A percentile compares a stretch with the other conserved stretches of the same genome.
phyloP scores from a whole-genome alignment of 2,329 filamentous ascomycete species.

The Pseudogymnoascus sp. region DNA sequence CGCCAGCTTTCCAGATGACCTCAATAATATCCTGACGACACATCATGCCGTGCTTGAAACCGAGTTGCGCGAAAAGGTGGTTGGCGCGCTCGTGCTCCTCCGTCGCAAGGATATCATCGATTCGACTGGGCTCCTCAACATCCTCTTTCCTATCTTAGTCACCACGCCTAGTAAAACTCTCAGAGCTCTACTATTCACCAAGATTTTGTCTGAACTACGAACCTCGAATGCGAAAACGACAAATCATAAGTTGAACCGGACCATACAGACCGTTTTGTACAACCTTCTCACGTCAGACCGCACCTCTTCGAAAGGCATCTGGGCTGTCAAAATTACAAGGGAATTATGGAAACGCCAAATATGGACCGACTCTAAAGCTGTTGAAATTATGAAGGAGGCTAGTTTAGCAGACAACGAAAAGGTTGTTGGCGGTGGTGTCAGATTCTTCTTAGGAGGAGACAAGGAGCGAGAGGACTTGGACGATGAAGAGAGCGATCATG shows the following conservation, averaged over 20 bases:
- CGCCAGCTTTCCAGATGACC: slow-evolving; percentile 64
- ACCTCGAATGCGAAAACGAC: slow-evolving; percentile 77
- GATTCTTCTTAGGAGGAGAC: slow-evolving; percentile 93
- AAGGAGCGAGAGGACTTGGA: slow-evolving; percentile 90
- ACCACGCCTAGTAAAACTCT: slow-evolving; percentile 87
- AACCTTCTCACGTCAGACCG: slow-evolving; percentile 84
- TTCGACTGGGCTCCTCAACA: slow-evolving; percentile 73
- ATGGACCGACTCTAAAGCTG: slow-evolving; percentile 88
- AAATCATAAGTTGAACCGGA: slow-evolving; percentile 88
- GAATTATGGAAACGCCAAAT: slow-evolving; percentile 96
- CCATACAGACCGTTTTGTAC: slow-evolving; percentile 86
- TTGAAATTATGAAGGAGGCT: slow-evolving; percentile 97
- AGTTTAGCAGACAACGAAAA: slow-evolving; percentile 86
- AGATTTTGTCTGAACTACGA: slow-evolving; percentile 84
- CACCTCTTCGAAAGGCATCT: slow-evolving; percentile 76
- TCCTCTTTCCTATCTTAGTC: slow-evolving; percentile 88
- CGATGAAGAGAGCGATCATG: slow-evolving; percentile 79
- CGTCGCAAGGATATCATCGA: slow-evolving; percentile 88
- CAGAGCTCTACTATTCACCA: slow-evolving; percentile 72
- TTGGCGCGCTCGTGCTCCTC: slow-evolving; percentile 78
- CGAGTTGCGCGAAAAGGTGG: slow-evolving; percentile 87
- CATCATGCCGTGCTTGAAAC: slow-evolving; percentile 77
- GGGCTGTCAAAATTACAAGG: slow-evolving; percentile 90
- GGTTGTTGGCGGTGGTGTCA: slow-evolving; percentile 74
- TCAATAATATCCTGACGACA: slow-evolving; percentile 69